phyloP scores from a whole-genome alignment of 192 early-diverging fungal genomes.

The Chytriomyces hyalinus region DNA sequence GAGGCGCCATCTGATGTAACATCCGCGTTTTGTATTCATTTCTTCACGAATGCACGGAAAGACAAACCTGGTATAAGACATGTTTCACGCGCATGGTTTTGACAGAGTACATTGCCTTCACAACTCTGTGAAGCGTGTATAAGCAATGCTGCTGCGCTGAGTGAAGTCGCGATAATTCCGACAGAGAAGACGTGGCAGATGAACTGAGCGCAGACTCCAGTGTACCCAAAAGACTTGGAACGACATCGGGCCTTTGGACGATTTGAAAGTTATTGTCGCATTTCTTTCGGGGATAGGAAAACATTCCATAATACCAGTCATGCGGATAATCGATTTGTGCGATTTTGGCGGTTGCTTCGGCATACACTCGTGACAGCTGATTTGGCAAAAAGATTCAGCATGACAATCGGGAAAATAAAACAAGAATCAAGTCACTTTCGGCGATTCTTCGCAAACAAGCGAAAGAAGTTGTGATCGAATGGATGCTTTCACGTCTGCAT shows the following conservation, averaged over 20 bases:
- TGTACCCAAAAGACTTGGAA: constrained; percentile 59
- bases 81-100: constrained; percentile 69
- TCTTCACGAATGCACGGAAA: no score
- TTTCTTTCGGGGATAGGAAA: not conserved
- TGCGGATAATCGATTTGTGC: constrained; percentile 85
- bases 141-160: constrained; percentile 73
- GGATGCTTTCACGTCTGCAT: constrained; percentile 70
- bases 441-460: constrained; percentile 72
- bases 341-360: constrained; percentile 79
- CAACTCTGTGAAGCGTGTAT: constrained; percentile 73
- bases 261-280: not conserved
- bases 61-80: constrained; percentile 56
- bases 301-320: constrained; percentile 67
- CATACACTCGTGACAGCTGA: constrained; percentile 49
- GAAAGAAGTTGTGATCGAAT: constrained; percentile 70
- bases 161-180: constrained; percentile 32
- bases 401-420: not conserved
- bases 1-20: constrained; percentile 64
- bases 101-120: constrained; percentile 73
- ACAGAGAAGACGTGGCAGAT: not conserved
- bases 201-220: constrained; percentile 57
- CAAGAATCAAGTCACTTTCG: constrained; percentile 51
- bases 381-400: not conserved
- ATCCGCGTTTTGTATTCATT: no score
- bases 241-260: constrained; percentile 62